These are phyloP conservation scores for Suhomyces atakaporum DNA, from an alignment of 1,139 yeast genomes.

Conservation along the genomic window DNA sequence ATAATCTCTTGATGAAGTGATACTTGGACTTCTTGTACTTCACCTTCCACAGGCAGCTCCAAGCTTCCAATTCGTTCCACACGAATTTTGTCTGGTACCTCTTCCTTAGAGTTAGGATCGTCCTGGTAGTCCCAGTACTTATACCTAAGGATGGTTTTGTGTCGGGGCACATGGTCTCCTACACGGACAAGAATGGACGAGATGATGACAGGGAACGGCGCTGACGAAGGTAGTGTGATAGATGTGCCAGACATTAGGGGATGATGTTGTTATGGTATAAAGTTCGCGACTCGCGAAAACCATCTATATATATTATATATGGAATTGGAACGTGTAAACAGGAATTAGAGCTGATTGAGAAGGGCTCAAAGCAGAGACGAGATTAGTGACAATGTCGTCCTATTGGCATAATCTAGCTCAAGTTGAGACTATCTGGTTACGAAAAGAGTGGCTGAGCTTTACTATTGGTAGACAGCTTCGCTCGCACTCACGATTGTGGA, in stretches of 20 bases:
- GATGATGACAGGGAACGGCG: slow-evolving; percentile 71
- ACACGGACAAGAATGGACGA: slow-evolving; percentile 47
- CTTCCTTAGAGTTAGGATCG: slow-evolving; percentile 52
- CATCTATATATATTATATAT: no score
- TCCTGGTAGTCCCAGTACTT: slow-evolving; percentile 70
- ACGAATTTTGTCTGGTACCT: slow-evolving; percentile 45
- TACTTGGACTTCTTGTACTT: slow-evolving; percentile 52
- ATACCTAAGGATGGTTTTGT: slow-evolving; percentile 59
- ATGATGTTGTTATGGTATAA: no score
- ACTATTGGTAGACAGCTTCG: no score
- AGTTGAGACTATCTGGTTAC: no score
- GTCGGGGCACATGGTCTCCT: slow-evolving; percentile 53
- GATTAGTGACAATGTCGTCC: no score
- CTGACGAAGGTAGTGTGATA: slow-evolving; percentile 53
- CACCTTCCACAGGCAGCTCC: slow-evolving; percentile 84
- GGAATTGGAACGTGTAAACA: no score
- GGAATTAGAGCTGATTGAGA: no score
- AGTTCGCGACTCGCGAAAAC: no score
- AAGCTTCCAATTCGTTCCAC: slow-evolving; percentile 69
- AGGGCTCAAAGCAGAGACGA: no score
- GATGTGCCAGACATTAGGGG: slow-evolving; percentile 32
- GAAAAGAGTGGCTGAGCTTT: no score
- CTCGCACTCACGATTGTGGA: no score
- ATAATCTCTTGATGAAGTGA: slow-evolving; percentile 61
- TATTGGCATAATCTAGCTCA: no score